Evolutionary conservation across 768 basidiomycete genomes (phyloP), one percentile per base, ranked within the genome.

Genomic region (Kwoniella shandongensis): DNA sequence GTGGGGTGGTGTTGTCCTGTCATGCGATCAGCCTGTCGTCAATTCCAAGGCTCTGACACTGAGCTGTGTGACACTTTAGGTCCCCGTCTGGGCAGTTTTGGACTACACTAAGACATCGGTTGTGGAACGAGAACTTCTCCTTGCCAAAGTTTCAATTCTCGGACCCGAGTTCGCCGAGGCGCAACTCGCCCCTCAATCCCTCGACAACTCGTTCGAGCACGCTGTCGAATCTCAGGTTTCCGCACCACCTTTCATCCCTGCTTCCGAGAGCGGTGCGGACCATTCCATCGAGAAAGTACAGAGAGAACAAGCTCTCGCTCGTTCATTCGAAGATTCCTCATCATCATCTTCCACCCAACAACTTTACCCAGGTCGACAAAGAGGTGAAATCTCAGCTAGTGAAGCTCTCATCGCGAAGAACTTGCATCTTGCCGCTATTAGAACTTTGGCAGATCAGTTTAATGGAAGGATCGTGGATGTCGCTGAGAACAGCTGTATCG

Each of bases 1-100:
- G 89, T 82, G 41, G n/a, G n/a, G 7, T 8, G 8, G n/a, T 42
- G 8, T 42, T 20, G 22, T 13, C 17, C 32, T 23, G 18, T 7
- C 15, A 7, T n/a, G 5, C 22, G 8, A 41, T 17, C 40, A 41
- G n/a, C 40, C 22, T 6, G 5, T 18, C 7, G 10, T 27, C 39
- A 15, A 38, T 29, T 38, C 22, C 36, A n/a, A n/a, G n/a, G n/a
- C n/a, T n/a, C n/a, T n/a, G n/a, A n/a, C n/a, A n/a, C n/a, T n/a
- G n/a, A n/a, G n/a, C n/a, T n/a, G n/a, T n/a, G n/a, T n/a, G n/a
- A n/a, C n/a, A n/a, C n/a, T n/a, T n/a, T 36, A 96, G 94, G 93
- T 99, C 25, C 96, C 94, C 47, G 96, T 99, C 3, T 99, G 96
- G 96, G 96, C 94, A 26, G 96, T 99, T 29, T 81, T 99, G 59